phyloP scores from a whole-genome alignment of 148 eudicot genomes.

The Arbutus unedo region DNA sequence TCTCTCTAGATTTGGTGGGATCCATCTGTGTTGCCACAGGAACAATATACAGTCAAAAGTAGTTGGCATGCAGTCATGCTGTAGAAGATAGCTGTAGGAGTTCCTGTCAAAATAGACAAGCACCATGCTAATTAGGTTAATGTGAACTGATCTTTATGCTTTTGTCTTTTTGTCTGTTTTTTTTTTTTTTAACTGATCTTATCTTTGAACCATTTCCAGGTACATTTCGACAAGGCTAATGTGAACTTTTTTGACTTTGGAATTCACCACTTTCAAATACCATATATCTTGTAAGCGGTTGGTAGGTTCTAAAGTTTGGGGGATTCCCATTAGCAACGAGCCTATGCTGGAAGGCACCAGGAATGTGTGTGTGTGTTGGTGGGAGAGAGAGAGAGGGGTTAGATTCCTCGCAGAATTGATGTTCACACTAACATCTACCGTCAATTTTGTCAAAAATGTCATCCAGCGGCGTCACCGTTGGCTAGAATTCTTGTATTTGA shows the following conservation, averaged over 20 bases:
- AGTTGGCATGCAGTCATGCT: not conserved
- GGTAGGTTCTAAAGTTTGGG: slow-evolving; percentile 20
- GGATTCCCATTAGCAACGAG: slow-evolving; percentile 3
- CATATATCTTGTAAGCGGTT: not conserved
- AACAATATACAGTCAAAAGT: not conserved
- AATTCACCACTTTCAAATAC: not conserved
- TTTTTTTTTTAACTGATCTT: not conserved
- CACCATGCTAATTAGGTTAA: not conserved
- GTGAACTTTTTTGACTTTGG: slow-evolving; percentile 10
- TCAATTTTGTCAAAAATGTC: not conserved
- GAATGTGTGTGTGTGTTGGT: not conserved
- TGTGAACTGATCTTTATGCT: not conserved
- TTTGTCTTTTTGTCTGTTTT: not conserved
- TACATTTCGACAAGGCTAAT: slow-evolving; percentile 8
- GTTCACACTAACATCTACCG: slow-evolving; percentile 12
- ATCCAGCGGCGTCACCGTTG: too few species aligned
- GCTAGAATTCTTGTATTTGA: too few species aligned
- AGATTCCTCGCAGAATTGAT: not conserved
- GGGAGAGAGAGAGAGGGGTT: too few species aligned
- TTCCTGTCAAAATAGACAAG: not conserved
- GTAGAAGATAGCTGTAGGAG: too few species aligned
- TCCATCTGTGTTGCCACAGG: not conserved
- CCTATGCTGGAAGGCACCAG: not conserved
- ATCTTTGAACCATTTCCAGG: not conserved
- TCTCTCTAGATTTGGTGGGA: not conserved